Percentiles rank a stretch among this genome's conserved stretches.
These are phyloP conservation scores for Solanum gracilifrons DNA, from an alignment of 257 asterid genomes.

Conservation along the genomic window DNA sequence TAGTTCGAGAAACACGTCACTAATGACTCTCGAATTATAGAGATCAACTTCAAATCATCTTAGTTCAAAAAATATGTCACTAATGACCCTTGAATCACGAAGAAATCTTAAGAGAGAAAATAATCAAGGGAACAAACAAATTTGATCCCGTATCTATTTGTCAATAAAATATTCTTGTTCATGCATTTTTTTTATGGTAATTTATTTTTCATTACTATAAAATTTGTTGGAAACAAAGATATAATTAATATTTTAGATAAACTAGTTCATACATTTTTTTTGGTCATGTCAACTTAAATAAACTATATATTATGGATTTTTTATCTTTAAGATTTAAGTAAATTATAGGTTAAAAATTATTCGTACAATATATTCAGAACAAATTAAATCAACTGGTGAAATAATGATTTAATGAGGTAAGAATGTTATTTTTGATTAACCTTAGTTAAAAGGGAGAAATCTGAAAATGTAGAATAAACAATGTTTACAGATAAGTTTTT, in stretches of 20 bases:
- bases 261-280: neutral
- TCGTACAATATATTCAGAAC: neutral
- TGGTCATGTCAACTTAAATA: neutral
- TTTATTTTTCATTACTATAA: neutral
- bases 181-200: no score
- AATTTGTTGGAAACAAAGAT: neutral
- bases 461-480: neutral
- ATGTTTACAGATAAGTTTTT: neutral
- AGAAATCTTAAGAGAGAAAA: no score
- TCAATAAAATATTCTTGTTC: neutral
- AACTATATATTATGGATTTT: neutral
- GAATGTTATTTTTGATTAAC: neutral
- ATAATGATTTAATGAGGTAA: neutral
- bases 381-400: neutral
- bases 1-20: no score
- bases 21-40: no score
- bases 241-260: neutral
- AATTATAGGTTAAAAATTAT: neutral
- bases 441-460: neutral
- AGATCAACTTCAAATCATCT: no score
- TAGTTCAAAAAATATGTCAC: no score
- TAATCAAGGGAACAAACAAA: neutral
- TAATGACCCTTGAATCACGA: neutral
- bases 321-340: neutral
- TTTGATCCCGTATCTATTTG: neutral